phyloP scores from a whole-genome alignment of 805 yeast species.

The Myxozyma lipomycoides region DNA sequence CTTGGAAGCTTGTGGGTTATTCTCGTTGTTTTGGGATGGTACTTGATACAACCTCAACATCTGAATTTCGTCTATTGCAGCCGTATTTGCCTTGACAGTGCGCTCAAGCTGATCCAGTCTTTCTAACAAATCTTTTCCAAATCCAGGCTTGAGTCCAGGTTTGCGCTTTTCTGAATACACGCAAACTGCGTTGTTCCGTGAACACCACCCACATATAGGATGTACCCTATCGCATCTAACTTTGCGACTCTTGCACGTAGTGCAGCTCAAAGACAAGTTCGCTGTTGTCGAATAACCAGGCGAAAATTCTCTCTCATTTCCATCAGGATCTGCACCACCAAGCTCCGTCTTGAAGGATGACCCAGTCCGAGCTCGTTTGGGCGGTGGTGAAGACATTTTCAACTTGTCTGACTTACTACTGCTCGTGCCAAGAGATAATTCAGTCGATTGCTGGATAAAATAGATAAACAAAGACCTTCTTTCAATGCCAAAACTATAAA shows the following conservation, averaged over 20 bases:
- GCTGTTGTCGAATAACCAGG: too few relatives aligned
- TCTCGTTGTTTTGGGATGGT: neutral
- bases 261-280: slow-evolving; percentile 19
- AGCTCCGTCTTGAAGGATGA: too few relatives aligned
- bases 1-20: neutral
- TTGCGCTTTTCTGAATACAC: slow-evolving; percentile 29
- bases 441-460: too few relatives aligned
- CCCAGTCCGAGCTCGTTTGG: too few relatives aligned
- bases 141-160: slow-evolving; percentile 32
- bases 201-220: slow-evolving; percentile 31
- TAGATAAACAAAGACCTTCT: too few relatives aligned
- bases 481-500: too few relatives aligned
- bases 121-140: slow-evolving; percentile 29
- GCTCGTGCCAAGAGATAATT: too few relatives aligned
- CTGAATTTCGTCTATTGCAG: neutral
- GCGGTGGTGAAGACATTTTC: too few relatives aligned
- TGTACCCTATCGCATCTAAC: slow-evolving; percentile 28
- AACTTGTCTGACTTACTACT: too few relatives aligned
- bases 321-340: too few relatives aligned
- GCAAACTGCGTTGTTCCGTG: slow-evolving; percentile 18
- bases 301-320: too few relatives aligned
- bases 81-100: slow-evolving; percentile 3
- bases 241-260: slow-evolving; percentile 28
- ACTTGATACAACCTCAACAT: neutral
- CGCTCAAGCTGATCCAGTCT: slow-evolving; percentile 24